phyloP scores from a whole-genome alignment of 805 yeast species.

The Candida caryicola region DNA sequence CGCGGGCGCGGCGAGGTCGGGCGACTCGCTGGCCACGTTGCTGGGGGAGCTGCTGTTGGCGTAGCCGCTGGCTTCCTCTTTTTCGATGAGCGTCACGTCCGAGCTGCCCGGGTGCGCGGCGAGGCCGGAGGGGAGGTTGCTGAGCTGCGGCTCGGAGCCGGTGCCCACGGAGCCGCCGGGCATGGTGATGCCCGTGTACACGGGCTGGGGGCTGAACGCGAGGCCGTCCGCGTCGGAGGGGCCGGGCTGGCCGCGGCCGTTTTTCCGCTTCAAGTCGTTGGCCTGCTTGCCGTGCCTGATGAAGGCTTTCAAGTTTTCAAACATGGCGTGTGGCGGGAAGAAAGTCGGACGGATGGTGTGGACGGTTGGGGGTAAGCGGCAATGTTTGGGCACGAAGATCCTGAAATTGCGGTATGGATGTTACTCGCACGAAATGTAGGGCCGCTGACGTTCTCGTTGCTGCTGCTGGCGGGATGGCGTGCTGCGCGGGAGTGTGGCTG shows the following conservation, averaged over 20 bases:
- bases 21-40: slow-evolving; percentile 1
- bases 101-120: background rate
- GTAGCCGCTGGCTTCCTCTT: background rate
- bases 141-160: background rate
- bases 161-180: background rate
- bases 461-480: no score
- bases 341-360: background rate
- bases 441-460: no score
- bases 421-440: no score
- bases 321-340: slow-evolving; percentile 15
- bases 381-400: background rate
- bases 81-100: slow-evolving; percentile 1
- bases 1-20: background rate
- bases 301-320: slow-evolving; percentile 53
- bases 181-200: background rate
- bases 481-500: no score
- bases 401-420: background rate
- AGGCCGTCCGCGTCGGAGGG: slow-evolving; percentile 1
- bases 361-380: background rate
- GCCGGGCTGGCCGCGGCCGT: background rate
- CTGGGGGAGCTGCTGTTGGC: background rate
- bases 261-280: slow-evolving; percentile 25
- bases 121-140: slow-evolving; percentile 1
- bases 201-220: background rate
- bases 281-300: slow-evolving; percentile 66